phyloP scores from a whole-genome alignment of 106 monocot genomes.

The Gastrodia elata region DNA sequence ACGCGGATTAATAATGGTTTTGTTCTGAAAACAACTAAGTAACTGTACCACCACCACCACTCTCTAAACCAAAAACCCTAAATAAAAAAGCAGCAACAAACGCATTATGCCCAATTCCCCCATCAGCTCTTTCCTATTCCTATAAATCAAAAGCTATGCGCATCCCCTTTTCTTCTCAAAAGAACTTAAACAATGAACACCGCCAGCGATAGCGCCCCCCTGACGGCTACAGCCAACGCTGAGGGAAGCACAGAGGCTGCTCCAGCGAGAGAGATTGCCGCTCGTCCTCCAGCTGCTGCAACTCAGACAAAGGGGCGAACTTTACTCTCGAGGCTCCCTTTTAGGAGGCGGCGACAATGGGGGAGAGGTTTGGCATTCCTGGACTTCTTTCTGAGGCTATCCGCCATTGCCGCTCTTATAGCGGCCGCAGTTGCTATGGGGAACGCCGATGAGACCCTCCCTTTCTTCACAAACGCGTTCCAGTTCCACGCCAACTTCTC shows the following conservation, averaged over 20 bases:
- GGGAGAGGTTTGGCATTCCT: neutral
- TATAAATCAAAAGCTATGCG: too few species aligned
- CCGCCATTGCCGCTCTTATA: slow-evolving; percentile 5
- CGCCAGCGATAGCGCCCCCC: too few species aligned
- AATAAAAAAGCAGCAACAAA: too few species aligned
- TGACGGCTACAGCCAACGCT: too few species aligned
- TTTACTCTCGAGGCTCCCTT: neutral
- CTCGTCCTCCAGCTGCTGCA: neutral
- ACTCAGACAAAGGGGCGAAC: neutral
- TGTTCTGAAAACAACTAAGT: too few species aligned
- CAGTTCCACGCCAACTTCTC: slow-evolving; percentile 9
- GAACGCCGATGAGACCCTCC: slow-evolving; percentile 14
- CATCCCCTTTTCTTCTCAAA: too few species aligned
- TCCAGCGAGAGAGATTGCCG: neutral
- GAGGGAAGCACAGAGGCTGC: neutral
- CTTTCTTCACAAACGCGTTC: slow-evolving; percentile 13
- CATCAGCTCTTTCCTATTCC: too few species aligned
- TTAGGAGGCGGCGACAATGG: slow-evolving; percentile 4
- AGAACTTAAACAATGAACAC: too few species aligned
- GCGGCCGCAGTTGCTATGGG: slow-evolving; percentile 13
- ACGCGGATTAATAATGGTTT: too few species aligned
- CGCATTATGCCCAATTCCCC: too few species aligned
- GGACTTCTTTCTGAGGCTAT: slow-evolving; percentile 12
- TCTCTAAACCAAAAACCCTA: too few species aligned
- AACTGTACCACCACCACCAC: too few species aligned